Percentiles rank a stretch among this genome's conserved stretches.
These are phyloP conservation scores for Vanilla planifolia DNA, from an alignment of 106 monocot species.

Conservation along the genomic window DNA sequence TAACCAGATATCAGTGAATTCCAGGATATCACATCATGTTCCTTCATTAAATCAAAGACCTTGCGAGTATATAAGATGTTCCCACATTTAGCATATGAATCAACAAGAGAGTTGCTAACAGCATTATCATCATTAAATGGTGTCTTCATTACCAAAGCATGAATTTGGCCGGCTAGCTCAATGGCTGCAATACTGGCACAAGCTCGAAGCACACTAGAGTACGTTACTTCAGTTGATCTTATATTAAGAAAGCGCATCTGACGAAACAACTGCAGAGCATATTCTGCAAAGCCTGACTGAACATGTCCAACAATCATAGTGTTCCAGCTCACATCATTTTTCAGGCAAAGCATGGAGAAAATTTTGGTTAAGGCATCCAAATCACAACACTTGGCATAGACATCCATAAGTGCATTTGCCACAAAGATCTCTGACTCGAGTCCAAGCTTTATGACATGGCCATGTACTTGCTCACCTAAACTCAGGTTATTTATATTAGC, in stretches of 20 bases:
- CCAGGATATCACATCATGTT: constrained; percentile 66
- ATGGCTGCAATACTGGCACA: constrained; percentile 67
- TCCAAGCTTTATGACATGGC: constrained; percentile 49
- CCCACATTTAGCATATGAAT: constrained; percentile 82
- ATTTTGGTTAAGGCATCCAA: constrained; percentile 43
- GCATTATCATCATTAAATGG: constrained; percentile 38
- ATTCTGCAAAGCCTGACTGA: constrained; percentile 50
- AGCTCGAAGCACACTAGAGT: constrained; percentile 77
- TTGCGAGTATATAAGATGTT: constrained; percentile 41
- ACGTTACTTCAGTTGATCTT: constrained; percentile 55
- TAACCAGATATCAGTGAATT: constrained; percentile 84
- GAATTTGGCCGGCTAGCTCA: constrained; percentile 47
- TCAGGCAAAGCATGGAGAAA: constrained; percentile 32
- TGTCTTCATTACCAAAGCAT: constrained; percentile 55
- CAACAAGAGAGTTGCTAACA: constrained; percentile 64
- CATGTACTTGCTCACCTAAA: constrained; percentile 58
- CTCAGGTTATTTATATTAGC: constrained; percentile 31
- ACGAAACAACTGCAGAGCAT: constrained; percentile 51
- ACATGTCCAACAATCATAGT: constrained; percentile 71
- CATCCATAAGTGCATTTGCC: constrained; percentile 73
- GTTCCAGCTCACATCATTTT: constrained; percentile 83
- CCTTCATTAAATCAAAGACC: constrained; percentile 48
- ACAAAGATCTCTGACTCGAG: constrained; percentile 56
- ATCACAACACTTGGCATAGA: constrained; percentile 67
- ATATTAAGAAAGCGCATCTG: constrained; percentile 49